Evolutionary conservation across 345 rosid genomes (phyloP).

Genomic region (Alliaria petiolata): DNA sequence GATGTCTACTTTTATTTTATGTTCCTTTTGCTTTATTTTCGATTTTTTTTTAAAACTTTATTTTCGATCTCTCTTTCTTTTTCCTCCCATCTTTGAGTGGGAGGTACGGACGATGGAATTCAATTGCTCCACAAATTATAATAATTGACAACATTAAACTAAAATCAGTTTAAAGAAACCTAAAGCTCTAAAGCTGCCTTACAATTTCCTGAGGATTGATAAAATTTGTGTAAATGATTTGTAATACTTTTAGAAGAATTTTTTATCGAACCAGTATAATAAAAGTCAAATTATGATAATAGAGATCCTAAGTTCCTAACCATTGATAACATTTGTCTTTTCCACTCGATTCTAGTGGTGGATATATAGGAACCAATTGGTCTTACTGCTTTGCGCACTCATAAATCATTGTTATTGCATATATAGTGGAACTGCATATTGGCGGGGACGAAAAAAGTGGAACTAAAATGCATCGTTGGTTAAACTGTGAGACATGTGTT

Average conservation of each 20-base stretch:
- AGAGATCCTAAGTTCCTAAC: neutral
- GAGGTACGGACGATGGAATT: neutral
- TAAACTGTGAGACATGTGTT: no score
- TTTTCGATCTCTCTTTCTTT: neutral
- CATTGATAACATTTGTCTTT: neutral
- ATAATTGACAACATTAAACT: neutral
- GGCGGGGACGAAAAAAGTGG: no score
- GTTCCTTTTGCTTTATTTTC: constrained; percentile 16
- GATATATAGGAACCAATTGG: neutral
- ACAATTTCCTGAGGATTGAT: neutral
- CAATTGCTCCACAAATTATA: neutral
- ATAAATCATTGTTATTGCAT: constrained; percentile 6
- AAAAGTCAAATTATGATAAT: neutral
- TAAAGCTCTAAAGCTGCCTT: neutral
- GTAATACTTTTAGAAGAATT: no score
- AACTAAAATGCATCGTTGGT: no score
- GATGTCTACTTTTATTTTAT: neutral
- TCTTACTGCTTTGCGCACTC: neutral
- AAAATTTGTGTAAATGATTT: neutral
- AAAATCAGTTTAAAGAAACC: neutral
- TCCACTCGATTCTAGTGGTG: neutral
- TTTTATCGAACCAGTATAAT: neutral
- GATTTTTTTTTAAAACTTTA: no score
- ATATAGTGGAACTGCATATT: no score
- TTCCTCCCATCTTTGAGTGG: neutral